These are phyloP conservation scores for Papilionanthe hybrid DNA, from an alignment of 116 monocot genomes.

Conservation along the genomic window DNA sequence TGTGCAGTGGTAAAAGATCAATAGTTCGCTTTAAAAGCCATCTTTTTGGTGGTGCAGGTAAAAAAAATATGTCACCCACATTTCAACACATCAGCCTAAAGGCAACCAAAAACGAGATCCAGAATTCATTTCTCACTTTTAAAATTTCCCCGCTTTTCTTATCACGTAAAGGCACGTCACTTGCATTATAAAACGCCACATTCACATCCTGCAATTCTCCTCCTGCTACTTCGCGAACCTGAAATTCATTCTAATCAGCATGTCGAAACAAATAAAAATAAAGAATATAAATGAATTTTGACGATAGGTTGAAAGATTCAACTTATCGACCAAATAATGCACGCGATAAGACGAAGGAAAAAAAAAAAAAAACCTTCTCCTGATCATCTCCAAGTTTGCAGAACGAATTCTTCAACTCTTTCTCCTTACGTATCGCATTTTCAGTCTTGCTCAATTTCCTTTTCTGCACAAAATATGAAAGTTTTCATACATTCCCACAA, in stretches of 20 bases:
- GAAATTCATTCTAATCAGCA: constrained; percentile 3
- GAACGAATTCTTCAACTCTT: background rate
- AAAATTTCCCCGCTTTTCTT: background rate
- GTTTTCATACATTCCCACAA: background rate
- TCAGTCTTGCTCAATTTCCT: background rate
- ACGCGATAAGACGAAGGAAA: background rate
- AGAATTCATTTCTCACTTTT: background rate
- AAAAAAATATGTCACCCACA: background rate
- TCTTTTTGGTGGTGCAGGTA: background rate
- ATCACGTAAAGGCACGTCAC: background rate
- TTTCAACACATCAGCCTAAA: background rate
- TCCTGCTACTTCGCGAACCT: background rate
- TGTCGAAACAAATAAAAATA: background rate
- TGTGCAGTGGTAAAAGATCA: background rate
- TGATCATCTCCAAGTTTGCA: background rate
- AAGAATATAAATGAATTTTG: background rate
- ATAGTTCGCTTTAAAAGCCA: background rate
- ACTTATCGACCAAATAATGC: constrained; percentile 1
- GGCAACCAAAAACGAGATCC: background rate
- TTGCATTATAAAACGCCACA: constrained; percentile 2
- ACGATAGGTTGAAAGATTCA: background rate
- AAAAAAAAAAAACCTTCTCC: background rate
- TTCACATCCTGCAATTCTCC: background rate
- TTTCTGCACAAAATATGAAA: background rate
- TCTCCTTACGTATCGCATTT: background rate